Base-by-base conservation (phyloP, 192 early-diverging fungal species). In the Mortierella alpina region DNA sequence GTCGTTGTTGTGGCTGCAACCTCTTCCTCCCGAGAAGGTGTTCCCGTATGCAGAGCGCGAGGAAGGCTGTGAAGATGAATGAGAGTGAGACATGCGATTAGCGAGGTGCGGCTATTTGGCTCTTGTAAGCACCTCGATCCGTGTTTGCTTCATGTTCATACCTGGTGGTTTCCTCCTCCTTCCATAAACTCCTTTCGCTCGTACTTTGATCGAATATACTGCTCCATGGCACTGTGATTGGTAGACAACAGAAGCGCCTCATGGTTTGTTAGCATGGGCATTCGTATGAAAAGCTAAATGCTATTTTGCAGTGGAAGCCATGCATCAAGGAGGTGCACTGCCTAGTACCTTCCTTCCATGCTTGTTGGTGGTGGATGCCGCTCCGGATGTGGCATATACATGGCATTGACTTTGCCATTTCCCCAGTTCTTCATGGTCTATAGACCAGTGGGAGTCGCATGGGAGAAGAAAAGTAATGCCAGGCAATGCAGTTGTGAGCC, bases 151-250 rank as follows among this genome's bases (percentile, higher is more conserved):
- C 17, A 41, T 51, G 39, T 40, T 20, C 49, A 56, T 66, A 80
- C 72, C 75, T 74, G 73, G 15, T 65, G 53, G n/a, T 63, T 54
- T 23, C 67, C 72, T n/a, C 78, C 81, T 18, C 76, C 73, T 17
- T 87, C 86, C 72, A 89, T 90, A 86, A 86, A 95, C 58, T 79
- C 73, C 45, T 87, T 90, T 61, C 81, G 90, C 71, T 97, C 94
- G 83, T 96, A 99, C 84, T 99, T 99, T 84, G 95, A 88, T 41
- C 95, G 91, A 62, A 99, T 96, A 65, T 91, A 97, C 49, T 86
- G 84, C 73, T 97, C 95, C 87, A 97, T 90, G 42, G 95, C 95
- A 22, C 92, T 91, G 31, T 22, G 50, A 18, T 52, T 51, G 58
- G 39, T 39, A 59, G 8, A 17, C 23, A 41, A 41, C 7, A 40